Evolutionary conservation across 768 basidiomycete genomes (phyloP), one percentile per base, ranked within the genome.

Genomic region (Rhodotorula kratochvilovae): DNA sequence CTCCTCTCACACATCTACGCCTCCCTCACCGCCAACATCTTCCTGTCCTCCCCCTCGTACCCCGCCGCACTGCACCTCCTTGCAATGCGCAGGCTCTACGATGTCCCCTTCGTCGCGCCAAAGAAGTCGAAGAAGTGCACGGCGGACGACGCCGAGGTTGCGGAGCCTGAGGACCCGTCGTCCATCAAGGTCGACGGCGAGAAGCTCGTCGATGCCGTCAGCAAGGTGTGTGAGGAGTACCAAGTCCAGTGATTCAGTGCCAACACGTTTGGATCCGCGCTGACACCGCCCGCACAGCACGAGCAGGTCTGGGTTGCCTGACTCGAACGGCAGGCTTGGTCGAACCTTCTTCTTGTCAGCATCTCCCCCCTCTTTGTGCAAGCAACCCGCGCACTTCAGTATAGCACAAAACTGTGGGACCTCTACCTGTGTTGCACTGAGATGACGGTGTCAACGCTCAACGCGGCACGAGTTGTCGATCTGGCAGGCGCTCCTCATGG

Each of bases 161-260:
- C 83, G 43, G 79, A 79, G 71, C 78, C 85, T 43, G 78, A 79
- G 54, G 84, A 84, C 12, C 84, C 83, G 27, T 79, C 80, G 31
- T 59, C 59, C 56, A 76, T 82, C 45, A 76, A 76, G 12, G 72
- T 83, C 53, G 80, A 80, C 7, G 87, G 86, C 51, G 82, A 82
- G 42, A 80, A 80, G 35, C 83, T 90, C 70, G 85, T 88, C 15
- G 86, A 87, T 64, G 83, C 81, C n/a, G 80, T 87, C 75, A 84
- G 82, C 60, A 73, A 71, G 33, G 83, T 83, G 39, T 82, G 88
- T 70, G 83, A 82, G 45, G 82, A 83, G 70, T 89, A 81, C 81
- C 3, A 46, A 55, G 42, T 17, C 15, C 17, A n/a, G n/a, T n/a
- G n/a, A n/a, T n/a, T n/a, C n/a, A n/a, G n/a, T n/a, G n/a, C n/a